Percentiles rank a stretch among this genome's conserved stretches.
Evolutionary conservation across 305 asterid genomes (phyloP).

Genomic region (Solanum aculeatissimum): DNA sequence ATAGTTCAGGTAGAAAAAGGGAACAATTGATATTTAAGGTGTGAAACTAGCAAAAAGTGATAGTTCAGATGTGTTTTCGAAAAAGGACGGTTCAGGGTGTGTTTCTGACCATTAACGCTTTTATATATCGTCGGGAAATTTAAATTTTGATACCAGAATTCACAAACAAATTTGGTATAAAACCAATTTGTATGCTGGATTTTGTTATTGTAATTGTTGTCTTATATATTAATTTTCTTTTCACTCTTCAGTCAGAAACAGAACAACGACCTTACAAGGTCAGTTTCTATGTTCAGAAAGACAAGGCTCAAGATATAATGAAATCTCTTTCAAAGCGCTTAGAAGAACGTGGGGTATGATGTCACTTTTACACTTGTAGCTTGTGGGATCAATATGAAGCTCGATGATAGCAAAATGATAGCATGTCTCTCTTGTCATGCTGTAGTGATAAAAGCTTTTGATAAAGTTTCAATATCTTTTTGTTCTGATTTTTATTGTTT

Average conservation of each 20-base stretch:
- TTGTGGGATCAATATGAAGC: background rate
- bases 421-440: background rate
- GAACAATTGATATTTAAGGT: background rate
- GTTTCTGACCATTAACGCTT: background rate
- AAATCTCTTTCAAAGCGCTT: constrained; percentile 43
- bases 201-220: background rate
- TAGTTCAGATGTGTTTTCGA: background rate
- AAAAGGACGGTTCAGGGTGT: background rate
- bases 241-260: constrained; percentile 66
- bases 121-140: background rate
- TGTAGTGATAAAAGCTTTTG: background rate
- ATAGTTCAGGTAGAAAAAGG: background rate
- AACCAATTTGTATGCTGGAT: background rate
- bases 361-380: background rate
- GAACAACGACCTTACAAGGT: constrained; percentile 91
- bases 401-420: background rate
- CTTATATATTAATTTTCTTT: background rate
- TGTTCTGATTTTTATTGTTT: background rate
- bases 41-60: background rate
- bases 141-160: background rate
- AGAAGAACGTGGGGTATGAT: constrained; percentile 68
- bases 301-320: constrained; percentile 55
- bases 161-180: background rate
- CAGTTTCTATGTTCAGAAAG: constrained; percentile 79
- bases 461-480: background rate